Evolutionary conservation across 1,284 basidiomycete species (phyloP), one percentile per base, ranked within the genome.

Genomic region (Microbotryomycetes sp.): DNA sequence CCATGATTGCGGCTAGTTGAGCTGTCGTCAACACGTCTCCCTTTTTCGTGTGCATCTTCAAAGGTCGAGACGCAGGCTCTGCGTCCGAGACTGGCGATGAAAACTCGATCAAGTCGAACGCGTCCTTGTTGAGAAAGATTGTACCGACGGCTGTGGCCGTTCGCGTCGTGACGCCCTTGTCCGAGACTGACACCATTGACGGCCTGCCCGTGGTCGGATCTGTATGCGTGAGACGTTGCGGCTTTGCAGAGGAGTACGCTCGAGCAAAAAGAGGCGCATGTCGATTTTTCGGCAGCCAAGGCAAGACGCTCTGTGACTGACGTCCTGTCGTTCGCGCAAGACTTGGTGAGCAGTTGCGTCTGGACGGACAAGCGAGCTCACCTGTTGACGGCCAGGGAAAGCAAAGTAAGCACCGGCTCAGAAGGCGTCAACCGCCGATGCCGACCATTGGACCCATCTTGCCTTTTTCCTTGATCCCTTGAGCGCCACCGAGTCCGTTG

Each of bases 371-470:
- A 41, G 35, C 35, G 18, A 41, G 35, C 35, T 41, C 35, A 41
- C 35, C 35, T 41, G 35, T 41, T 41, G 9, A 18, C 9, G 11
- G 18, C 35, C 9, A 41, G 11, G 18, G 35, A 41, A 18, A 41
- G 35, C 35, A 41, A 41, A 41, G 35, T n/a, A n/a, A n/a, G n/a
- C n/a, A n/a, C n/a, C n/a, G 11, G 47, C 47, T 11, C 7, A 49
- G 47, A 11, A 13, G 16, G 24, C 46, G 52, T 71, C 69, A 76
- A 67, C 76, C 79, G 51, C 90, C 91, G 76, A 92, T 93, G 64
- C 89, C 79, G 67, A 92, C 91, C 89, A 91, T 91, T 16, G 88
- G 87, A 61, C 88, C 80, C 77, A 89, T 90, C 53, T 82, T 82
- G 46, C 83, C 76, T 63, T 65, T 59, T 18, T 27, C 45, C 9